These are phyloP conservation scores for Yamadazyma aaseri DNA, from an alignment of 1,139 yeast genomes.

Conservation along the genomic window DNA sequence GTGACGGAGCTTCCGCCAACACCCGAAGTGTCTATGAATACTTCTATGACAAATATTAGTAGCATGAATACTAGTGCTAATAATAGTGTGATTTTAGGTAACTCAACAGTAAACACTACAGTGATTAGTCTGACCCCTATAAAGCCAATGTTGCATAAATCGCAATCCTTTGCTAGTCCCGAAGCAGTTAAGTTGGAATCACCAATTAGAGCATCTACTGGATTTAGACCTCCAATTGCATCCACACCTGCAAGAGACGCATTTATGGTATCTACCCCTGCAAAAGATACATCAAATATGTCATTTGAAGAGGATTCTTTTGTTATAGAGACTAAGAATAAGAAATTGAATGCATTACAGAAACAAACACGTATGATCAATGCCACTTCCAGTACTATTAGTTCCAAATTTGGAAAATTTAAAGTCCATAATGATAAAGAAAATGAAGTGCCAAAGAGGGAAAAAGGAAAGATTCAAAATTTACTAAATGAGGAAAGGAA, in stretches of 20 bases:
- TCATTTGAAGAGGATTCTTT: constrained; percentile 21
- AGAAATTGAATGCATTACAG: constrained; percentile 37
- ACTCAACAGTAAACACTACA: constrained; percentile 11
- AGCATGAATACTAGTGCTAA: constrained; percentile 8
- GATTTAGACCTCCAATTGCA: constrained; percentile 19
- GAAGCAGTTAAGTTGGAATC: constrained; percentile 19
- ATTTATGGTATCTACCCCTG: constrained; percentile 13
- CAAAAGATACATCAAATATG: constrained; percentile 19
- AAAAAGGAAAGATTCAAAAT: constrained; percentile 16
- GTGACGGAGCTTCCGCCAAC: constrained; percentile 46
- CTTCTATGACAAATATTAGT: too few species aligned
- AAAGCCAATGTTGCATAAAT: constrained; percentile 22
- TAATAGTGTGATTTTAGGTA: constrained; percentile 14
- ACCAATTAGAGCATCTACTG: constrained; percentile 14
- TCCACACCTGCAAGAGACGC: constrained; percentile 12
- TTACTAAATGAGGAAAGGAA: constrained; percentile 25
- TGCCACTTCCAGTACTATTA: constrained; percentile 33
- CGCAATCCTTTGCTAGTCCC: constrained; percentile 26
- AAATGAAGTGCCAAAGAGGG: constrained; percentile 9
- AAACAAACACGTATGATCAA: too few species aligned
- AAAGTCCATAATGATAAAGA: constrained; percentile 18
- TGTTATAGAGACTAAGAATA: constrained; percentile 34
- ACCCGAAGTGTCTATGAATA: constrained; percentile 18
- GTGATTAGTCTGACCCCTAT: constrained; percentile 24
- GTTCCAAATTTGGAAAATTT: constrained; percentile 34